These are phyloP conservation scores for Raphanus sativus DNA, from an alignment of 345 rosid genomes.

Conservation along the genomic window DNA sequence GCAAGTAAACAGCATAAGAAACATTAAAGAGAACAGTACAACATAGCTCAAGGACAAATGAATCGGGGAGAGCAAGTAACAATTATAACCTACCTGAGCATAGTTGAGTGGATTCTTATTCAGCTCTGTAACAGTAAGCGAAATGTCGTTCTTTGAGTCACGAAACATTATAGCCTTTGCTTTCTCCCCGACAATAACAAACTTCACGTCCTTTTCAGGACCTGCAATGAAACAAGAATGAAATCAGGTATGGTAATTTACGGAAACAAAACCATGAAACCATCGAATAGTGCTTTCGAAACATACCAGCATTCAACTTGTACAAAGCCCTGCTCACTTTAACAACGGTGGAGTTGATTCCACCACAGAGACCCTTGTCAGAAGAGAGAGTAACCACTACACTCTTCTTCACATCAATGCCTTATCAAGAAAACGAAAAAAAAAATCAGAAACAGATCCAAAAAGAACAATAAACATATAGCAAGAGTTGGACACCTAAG, in stretches of 20 bases:
- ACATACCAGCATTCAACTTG: conserved; percentile 70
- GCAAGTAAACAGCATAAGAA: conserved; percentile 17
- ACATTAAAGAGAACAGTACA: neutral
- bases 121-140: conserved; percentile 65
- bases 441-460: conserved; percentile 15
- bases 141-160: conserved; percentile 78
- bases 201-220: conserved; percentile 81
- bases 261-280: conserved; percentile 11
- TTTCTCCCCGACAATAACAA: conserved; percentile 88
- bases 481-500: neutral
- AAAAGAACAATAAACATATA: conserved; percentile 4
- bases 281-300: neutral
- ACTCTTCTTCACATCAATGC: conserved; percentile 89
- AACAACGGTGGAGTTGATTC: conserved; percentile 89
- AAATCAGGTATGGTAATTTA: neutral
- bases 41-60: neutral
- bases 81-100: conserved; percentile 60
- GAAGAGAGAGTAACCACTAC: conserved; percentile 84
- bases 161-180: conserved; percentile 82
- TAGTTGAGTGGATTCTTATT: conserved; percentile 87
- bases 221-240: conserved; percentile 43
- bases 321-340: conserved; percentile 72
- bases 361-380: conserved; percentile 99
- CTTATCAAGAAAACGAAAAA: too few species aligned
- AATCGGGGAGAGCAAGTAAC: neutral